phyloP scores from a whole-genome alignment of 2,329 filamentous ascomycete genomes.

The Penicillium decumbens region DNA sequence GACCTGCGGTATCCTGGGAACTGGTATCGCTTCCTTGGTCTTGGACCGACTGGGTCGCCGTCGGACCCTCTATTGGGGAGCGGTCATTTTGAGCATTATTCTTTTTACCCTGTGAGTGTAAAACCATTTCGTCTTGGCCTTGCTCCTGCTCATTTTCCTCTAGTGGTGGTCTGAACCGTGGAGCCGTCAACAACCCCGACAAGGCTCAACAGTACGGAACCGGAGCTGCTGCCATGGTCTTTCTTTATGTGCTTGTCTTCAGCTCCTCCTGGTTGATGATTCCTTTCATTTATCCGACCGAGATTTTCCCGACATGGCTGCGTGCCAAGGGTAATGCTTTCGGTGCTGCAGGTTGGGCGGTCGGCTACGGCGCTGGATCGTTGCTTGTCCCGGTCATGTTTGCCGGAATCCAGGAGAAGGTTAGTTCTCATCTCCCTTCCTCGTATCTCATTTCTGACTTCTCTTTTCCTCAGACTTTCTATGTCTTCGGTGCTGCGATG shows the following conservation, averaged over 20 bases:
- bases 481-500: slow-evolving; percentile 61
- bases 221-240: slow-evolving; percentile 30
- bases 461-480: slow-evolving; percentile 2
- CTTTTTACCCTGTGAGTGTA: slow-evolving; percentile 31
- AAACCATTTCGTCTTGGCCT: slow-evolving; percentile 9
- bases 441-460: not conserved
- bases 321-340: slow-evolving; percentile 30
- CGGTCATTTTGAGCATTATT: slow-evolving; percentile 27
- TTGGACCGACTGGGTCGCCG: slow-evolving; percentile 39
- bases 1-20: slow-evolving; percentile 26
- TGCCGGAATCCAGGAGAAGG: slow-evolving; percentile 17
- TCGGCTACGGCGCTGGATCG: slow-evolving; percentile 19
- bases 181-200: slow-evolving; percentile 5
- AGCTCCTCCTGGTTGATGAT: slow-evolving; percentile 30
- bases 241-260: slow-evolving; percentile 30
- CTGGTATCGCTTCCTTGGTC: slow-evolving; percentile 29
- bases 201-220: slow-evolving; percentile 7
- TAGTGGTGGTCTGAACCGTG: slow-evolving; percentile 7
- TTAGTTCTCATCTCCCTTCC: slow-evolving; percentile 1
- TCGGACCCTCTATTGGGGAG: slow-evolving; percentile 35
- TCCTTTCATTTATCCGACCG: slow-evolving; percentile 30
- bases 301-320: slow-evolving; percentile 30
- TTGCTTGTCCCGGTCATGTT: slow-evolving; percentile 21
- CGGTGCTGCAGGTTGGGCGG: slow-evolving; percentile 24
- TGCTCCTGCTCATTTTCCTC: slow-evolving; percentile 1